phyloP scores from a whole-genome alignment of 2,329 filamentous ascomycete species.

The Stemphylium beticola region DNA sequence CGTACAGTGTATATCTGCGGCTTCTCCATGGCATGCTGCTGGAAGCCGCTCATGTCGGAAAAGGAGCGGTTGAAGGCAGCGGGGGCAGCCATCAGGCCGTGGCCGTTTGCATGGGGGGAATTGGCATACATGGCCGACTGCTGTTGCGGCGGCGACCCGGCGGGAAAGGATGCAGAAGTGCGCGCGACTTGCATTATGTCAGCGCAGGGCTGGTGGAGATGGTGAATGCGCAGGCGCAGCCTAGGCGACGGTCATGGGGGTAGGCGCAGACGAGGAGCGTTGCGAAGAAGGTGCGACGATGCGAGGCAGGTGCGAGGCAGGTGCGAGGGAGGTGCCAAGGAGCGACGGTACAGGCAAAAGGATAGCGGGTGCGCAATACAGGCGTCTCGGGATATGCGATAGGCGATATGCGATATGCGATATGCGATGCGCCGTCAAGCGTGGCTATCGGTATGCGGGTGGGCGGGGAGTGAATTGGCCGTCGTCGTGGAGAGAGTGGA shows the following conservation, averaged over 20 bases:
- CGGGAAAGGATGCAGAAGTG: constrained; percentile 35
- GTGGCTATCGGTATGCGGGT: constrained; percentile 5
- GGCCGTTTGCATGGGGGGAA: constrained; percentile 28
- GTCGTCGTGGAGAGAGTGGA: constrained; percentile 25
- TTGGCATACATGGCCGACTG: constrained; percentile 45
- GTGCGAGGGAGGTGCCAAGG: not conserved
- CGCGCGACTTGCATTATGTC: constrained; percentile 46
- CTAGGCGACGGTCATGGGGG: constrained; percentile 28
- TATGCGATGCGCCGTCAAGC: constrained; percentile 2
- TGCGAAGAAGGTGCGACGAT: constrained; percentile 1
- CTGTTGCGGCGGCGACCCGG: constrained; percentile 39
- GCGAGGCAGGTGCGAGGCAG: not conserved
- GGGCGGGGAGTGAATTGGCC: constrained; percentile 26
- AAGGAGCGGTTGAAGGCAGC: constrained; percentile 48
- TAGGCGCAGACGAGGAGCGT: constrained; percentile 4
- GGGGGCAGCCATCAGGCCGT: constrained; percentile 44
- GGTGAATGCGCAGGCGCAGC: constrained; percentile 15
- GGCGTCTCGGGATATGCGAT: not conserved
- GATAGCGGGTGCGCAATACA: too few species aligned
- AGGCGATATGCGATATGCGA: constrained; percentile 1
- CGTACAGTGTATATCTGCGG: constrained; percentile 60
- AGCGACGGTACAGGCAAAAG: not conserved
- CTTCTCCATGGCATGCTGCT: constrained; percentile 50
- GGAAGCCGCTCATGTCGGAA: constrained; percentile 45
- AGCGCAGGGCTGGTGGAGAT: constrained; percentile 22